These are phyloP conservation scores for Silene vulgaris DNA, from an alignment of 179 eudicot species.

Conservation along the genomic window DNA sequence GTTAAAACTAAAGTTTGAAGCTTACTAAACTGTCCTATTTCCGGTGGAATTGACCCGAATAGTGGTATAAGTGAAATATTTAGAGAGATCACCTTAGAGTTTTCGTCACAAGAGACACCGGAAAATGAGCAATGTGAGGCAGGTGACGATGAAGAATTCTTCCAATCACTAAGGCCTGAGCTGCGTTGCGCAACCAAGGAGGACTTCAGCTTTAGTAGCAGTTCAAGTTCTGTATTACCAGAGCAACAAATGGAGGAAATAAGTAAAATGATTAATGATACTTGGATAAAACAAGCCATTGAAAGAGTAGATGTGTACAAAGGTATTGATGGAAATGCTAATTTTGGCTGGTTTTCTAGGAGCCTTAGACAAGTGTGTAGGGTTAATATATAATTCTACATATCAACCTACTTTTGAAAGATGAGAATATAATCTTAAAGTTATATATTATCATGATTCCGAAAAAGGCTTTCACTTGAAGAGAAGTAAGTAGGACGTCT, in stretches of 20 bases:
- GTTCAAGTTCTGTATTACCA: conserved; percentile 36
- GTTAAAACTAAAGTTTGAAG: conserved; percentile 43
- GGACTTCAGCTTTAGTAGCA: conserved; percentile 44
- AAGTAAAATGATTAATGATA: conserved; percentile 11
- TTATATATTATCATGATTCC: background rate
- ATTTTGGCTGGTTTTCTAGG: background rate
- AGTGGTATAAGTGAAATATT: conserved; percentile 37
- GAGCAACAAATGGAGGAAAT: conserved; percentile 17
- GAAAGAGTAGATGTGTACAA: background rate
- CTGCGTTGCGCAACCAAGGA: conserved; percentile 40
- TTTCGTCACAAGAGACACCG: conserved; percentile 47
- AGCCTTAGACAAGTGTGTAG: background rate
- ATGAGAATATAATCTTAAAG: background rate
- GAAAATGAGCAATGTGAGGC: conserved; percentile 49
- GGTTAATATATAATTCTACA: background rate
- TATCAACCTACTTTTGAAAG: too few relatives aligned
- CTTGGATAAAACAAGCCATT: conserved; percentile 22
- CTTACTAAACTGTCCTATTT: conserved; percentile 38
- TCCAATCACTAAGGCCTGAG: conserved; percentile 51
- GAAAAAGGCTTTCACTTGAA: background rate
- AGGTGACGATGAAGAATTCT: conserved; percentile 16
- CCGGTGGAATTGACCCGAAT: conserved; percentile 45
- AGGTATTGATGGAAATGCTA: background rate
- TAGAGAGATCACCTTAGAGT: conserved; percentile 36
- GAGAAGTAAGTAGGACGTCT: too few relatives aligned